Evolutionary conservation across 1,139 yeast genomes (phyloP), one percentile per base, ranked within the genome.

Genomic region (Candida sanyaensis): DNA sequence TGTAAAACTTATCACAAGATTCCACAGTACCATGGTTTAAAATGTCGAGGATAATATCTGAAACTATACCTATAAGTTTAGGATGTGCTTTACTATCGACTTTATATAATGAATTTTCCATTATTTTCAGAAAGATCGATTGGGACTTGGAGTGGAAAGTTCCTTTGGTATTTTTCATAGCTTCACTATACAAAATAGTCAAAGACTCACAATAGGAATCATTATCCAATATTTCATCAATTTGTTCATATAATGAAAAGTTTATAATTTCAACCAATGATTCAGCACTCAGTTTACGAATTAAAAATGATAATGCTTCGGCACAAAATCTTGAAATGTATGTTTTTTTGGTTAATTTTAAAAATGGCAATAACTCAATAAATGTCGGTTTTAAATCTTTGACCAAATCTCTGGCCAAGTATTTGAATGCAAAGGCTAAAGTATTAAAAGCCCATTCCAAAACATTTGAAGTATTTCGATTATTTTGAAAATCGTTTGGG

Each of bases 401-500:
- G 0, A 83, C 75, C 45, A 93, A 65, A 8, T 78, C 70, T 57
- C 83, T 80, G 6, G 95, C 79, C 37, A 93, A 72, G 62, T 92
- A 92, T 66, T 93, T 93, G 81, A 93, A 93, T 41, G 89, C 75
- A 64, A 89, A 91, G 11, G 98, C 96, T 52, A 93, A 67, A 53
- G 92, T 77, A 63, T 88, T 90, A 71, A 93, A 93, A 13, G 84
- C 77, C 87, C 91, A 84, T 64, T 93, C 97, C 41, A 93, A 75
- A 0, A 85, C 79, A 48, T 86, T 87, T 12, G 89, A 77, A n/a
- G 84, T 69, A 50, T 71, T 73, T 42, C 69, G 58, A 47, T 62
- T 65, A 47, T 73, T 74, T 55, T 74, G 78, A 17, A 68, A 60
- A 50, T 74, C 79, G 51, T 74, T 74, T 55, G 78, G 66, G 73